phyloP scores from a whole-genome alignment of 2,329 filamentous ascomycete genomes.

The Colletotrichum lentis region DNA sequence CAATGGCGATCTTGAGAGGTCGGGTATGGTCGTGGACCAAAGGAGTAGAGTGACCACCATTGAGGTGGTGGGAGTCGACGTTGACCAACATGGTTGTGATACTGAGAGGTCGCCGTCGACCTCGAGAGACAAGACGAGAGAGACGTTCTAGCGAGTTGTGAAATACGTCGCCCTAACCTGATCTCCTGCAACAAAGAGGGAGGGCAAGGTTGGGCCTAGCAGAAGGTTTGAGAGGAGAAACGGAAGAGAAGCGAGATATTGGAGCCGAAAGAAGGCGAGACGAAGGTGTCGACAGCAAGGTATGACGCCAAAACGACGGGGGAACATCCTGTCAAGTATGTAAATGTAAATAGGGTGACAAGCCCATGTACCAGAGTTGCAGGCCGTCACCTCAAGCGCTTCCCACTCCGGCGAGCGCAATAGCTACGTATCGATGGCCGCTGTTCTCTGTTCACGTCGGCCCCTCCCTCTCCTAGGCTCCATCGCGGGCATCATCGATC shows the following conservation, averaged over 20 bases:
- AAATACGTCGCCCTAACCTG: slow-evolving; percentile 7
- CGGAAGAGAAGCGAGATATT: neutral
- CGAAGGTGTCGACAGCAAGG: neutral
- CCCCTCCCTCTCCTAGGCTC: slow-evolving; percentile 26
- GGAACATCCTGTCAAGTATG: neutral
- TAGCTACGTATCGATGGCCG: slow-evolving; percentile 14
- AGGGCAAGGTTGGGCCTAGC: neutral
- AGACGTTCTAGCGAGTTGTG: neutral
- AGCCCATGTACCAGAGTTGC: neutral
- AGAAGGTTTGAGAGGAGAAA: neutral
- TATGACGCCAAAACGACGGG: neutral
- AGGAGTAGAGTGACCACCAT: slow-evolving; percentile 26
- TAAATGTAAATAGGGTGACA: neutral
- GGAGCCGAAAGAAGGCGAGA: neutral
- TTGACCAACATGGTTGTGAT: slow-evolving; percentile 20
- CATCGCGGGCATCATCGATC: neutral
- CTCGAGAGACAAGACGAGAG: neutral
- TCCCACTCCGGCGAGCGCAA: slow-evolving; percentile 16
- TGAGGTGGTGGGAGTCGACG: slow-evolving; percentile 15
- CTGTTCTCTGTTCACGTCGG: slow-evolving; percentile 3
- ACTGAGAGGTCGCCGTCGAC: neutral
- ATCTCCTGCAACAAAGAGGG: no score
- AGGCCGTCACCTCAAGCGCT: slow-evolving; percentile 30
- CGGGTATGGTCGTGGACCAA: slow-evolving; percentile 33
- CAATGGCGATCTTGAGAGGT: slow-evolving; percentile 41